These are phyloP conservation scores for Annona cherimola DNA, from an alignment of 164 flowering plant species.

Conservation along the genomic window DNA sequence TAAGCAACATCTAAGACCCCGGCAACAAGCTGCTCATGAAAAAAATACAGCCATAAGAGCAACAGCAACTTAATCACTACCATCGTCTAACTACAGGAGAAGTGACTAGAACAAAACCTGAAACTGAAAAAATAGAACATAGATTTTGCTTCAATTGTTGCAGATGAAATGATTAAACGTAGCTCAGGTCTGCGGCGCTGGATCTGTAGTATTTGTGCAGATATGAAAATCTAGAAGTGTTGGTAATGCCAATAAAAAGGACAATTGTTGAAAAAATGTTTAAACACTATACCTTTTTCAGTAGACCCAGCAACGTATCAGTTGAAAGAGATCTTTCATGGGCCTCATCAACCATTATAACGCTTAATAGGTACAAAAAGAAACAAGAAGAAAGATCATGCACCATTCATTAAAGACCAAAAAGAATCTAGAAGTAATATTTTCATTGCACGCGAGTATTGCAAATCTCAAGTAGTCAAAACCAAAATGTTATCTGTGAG, in stretches of 20 bases:
- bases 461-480: background rate
- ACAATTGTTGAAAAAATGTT: background rate
- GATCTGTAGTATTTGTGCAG: conserved; percentile 40
- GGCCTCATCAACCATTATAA: conserved; percentile 98
- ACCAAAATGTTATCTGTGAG: background rate
- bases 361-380: conserved; percentile 37
- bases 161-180: conserved; percentile 85
- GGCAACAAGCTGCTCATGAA: background rate
- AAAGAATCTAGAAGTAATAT: background rate
- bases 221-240: background rate
- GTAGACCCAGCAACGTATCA: conserved; percentile 82
- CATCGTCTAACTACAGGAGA: background rate
- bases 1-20: background rate
- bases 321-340: conserved; percentile 95
- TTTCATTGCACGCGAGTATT: background rate
- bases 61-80: background rate
- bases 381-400: background rate
- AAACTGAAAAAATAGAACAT: conserved; percentile 64
- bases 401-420: background rate
- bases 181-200: conserved; percentile 87
- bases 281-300: conserved; percentile 75
- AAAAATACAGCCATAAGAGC: background rate
- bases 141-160: conserved; percentile 92
- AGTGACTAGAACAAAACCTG: conserved; percentile 42
- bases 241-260: background rate